Evolutionary conservation across 2,329 filamentous ascomycete genomes (phyloP), one percentile per base, ranked within the genome.

Genomic region (Delphinella strobiligena): DNA sequence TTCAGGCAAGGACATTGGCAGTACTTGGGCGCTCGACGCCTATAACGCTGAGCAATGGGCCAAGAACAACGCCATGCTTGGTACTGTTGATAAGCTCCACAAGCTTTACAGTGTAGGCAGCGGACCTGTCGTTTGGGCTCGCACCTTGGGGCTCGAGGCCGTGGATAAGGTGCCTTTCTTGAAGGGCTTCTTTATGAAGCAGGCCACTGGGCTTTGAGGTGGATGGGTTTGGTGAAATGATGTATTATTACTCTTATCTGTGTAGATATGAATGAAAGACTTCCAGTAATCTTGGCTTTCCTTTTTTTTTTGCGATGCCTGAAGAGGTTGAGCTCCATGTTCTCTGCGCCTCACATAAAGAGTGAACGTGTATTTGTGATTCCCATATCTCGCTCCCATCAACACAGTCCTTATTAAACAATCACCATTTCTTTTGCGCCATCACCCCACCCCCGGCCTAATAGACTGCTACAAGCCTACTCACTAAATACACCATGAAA

Each of bases 1-100:
- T 32, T 83, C 91, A 47, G 91, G 91, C 1, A 82, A 87, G 68
- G 91, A 98, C 54, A 74, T 96, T 22, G 91, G 91, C 17, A 75
- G 78, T 14, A 66, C 74, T 27, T 71, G 93, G 59, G 79, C 82
- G 4, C 68, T 98, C 18, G 88, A 95, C 58, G 61, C 74, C 12
- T 98, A 96, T 62, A 78, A 78, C 47, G 69, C 74, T 1, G 85
- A 91, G 54, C 74, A 88, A 30, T 98, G 93, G 59, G 74, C 79
- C 2, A 74, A 78, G 31, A 96, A 96, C 60, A 82, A 70, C 44
- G 71, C 80, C 44, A 71, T 93, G 59, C 68, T 88, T 39, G 88
- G 77, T 41, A 82, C 81, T 34, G 84, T 78, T 48, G 89, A 96
- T 63, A 89, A 95, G 64, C 66, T 96, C 50, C 87, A 95, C 61